phyloP scores from a whole-genome alignment of 352 stramenopile genomes.

The Phytopythium helicoides region DNA sequence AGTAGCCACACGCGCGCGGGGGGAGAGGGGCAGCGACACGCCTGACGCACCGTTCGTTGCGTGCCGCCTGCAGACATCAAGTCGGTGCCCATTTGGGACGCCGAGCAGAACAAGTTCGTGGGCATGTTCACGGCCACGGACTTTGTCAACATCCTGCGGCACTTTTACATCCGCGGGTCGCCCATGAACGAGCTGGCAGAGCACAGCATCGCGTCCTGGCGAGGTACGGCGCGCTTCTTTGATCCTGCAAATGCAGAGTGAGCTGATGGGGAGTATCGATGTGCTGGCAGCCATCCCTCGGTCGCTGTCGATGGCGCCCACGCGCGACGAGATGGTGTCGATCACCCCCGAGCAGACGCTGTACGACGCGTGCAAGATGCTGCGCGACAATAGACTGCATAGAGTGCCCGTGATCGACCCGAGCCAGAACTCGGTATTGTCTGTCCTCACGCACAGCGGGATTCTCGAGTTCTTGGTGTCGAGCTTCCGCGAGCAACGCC shows the following conservation, averaged over 20 bases:
- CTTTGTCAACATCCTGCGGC: slow-evolving; percentile 97
- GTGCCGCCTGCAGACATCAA: slow-evolving; percentile 89
- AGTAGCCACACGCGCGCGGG: slow-evolving; percentile 7
- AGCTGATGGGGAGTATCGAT: slow-evolving; percentile 1
- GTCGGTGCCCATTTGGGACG: slow-evolving; percentile 97
- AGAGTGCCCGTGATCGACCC: slow-evolving; percentile 94
- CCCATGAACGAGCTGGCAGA: slow-evolving; percentile 88
- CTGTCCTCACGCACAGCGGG: slow-evolving; percentile 91
- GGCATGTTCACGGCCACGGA: slow-evolving; percentile 97
- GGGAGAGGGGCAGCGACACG: too few species aligned
- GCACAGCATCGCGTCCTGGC: slow-evolving; percentile 85
- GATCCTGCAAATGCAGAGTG: background rate
- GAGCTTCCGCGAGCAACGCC: slow-evolving; percentile 95
- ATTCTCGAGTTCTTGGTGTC: slow-evolving; percentile 96
- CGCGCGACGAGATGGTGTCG: slow-evolving; percentile 68
- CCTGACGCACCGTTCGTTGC: slow-evolving; percentile 6
- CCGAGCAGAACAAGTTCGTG: slow-evolving; percentile 93
- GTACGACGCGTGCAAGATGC: slow-evolving; percentile 87
- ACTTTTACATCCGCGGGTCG: slow-evolving; percentile 91
- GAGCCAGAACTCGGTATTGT: slow-evolving; percentile 92
- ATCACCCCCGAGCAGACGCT: slow-evolving; percentile 89
- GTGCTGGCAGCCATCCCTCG: slow-evolving; percentile 77
- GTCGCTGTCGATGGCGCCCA: slow-evolving; percentile 68
- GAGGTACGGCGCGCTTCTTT: slow-evolving; percentile 32
- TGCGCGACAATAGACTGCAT: slow-evolving; percentile 87